Percentiles rank a stretch among this genome's conserved stretches.
These are phyloP conservation scores for Lasiodiplodia sp. DNA, from an alignment of 2,329 filamentous ascomycete genomes.

Conservation along the genomic window DNA sequence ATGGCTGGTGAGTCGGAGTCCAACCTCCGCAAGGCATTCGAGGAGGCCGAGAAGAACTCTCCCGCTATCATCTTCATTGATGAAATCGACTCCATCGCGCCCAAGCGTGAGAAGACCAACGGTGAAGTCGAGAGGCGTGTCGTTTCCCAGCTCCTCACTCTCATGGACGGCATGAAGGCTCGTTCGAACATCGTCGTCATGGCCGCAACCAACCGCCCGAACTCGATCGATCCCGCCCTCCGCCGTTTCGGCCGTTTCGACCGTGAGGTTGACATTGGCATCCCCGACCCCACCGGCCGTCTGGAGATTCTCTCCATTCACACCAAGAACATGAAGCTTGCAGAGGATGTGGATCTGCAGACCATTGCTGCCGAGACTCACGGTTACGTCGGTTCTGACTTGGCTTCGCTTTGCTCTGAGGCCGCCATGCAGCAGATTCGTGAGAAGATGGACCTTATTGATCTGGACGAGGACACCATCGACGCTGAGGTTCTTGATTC, in stretches of 20 bases:
- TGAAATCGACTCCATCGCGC: slow-evolving; percentile 98
- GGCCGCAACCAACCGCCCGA: slow-evolving; percentile 98
- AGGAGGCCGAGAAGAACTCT: slow-evolving; percentile 99
- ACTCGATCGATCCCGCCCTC: slow-evolving; percentile 97
- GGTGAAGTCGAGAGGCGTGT: slow-evolving; percentile 98
- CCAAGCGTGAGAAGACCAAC: slow-evolving; percentile 99
- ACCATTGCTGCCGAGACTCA: slow-evolving; percentile 97
- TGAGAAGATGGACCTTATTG: slow-evolving; percentile 99
- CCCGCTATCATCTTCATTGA: slow-evolving; percentile 99
- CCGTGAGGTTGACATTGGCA: slow-evolving; percentile 97
- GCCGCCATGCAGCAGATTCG: slow-evolving; percentile 99
- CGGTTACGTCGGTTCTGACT: slow-evolving; percentile 98
- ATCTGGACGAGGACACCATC: slow-evolving; percentile 98
- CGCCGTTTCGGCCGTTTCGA: slow-evolving; percentile 99
- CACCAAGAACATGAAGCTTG: slow-evolving; percentile 99
- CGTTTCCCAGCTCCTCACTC: slow-evolving; percentile 92
- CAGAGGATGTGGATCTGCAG: slow-evolving; percentile 94
- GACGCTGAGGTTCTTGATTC: slow-evolving; percentile 98
- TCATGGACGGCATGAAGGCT: slow-evolving; percentile 99
- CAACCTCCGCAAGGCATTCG: slow-evolving; percentile 97
- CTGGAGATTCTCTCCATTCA: slow-evolving; percentile 99
- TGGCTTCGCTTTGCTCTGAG: slow-evolving; percentile 97
- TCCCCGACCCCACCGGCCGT: slow-evolving; percentile 96
- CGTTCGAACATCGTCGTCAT: slow-evolving; percentile 98
- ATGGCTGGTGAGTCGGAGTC: slow-evolving; percentile 99